These are phyloP conservation scores for Tubosaeta brunneosetosa DNA, from an alignment of 768 basidiomycete genomes.

Conservation along the genomic window DNA sequence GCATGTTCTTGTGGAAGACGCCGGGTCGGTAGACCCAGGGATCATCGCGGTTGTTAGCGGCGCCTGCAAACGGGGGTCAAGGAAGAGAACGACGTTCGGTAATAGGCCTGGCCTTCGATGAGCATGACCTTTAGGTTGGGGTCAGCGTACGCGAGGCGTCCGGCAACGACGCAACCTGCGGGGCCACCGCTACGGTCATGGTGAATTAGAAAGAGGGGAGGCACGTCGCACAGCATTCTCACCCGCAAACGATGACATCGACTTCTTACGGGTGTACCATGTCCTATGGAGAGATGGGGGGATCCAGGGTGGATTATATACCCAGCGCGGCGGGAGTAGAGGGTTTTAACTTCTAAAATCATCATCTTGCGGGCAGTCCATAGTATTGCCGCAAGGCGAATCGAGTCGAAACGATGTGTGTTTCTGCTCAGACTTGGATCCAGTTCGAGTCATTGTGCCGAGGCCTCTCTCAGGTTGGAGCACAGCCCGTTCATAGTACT, in stretches of 20 bases:
- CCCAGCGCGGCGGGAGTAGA: neutral
- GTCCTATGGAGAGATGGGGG: neutral
- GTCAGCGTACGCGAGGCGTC: neutral
- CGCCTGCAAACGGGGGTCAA: neutral
- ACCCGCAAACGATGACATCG: conserved; percentile 65
- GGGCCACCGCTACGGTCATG: neutral
- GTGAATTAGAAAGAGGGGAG: neutral
- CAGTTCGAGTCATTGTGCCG: too few relatives aligned
- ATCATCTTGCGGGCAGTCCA: too few relatives aligned
- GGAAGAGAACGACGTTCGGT: neutral
- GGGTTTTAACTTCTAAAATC: too few relatives aligned
- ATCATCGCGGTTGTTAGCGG: neutral
- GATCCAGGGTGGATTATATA: neutral
- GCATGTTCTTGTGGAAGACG: neutral
- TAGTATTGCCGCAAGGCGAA: too few relatives aligned
- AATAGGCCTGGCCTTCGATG: neutral
- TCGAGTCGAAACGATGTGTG: too few relatives aligned
- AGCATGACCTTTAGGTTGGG: neutral
- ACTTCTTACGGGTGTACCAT: conserved; percentile 64
- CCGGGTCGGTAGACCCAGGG: neutral
- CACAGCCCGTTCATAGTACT: too few relatives aligned
- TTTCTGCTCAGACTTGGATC: too few relatives aligned
- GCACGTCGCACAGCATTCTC: conserved; percentile 2
- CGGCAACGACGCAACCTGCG: neutral
- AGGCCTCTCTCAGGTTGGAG: too few relatives aligned